Evolutionary conservation across 768 basidiomycete genomes (phyloP).

Genomic region (Leccinum rimulosum): DNA sequence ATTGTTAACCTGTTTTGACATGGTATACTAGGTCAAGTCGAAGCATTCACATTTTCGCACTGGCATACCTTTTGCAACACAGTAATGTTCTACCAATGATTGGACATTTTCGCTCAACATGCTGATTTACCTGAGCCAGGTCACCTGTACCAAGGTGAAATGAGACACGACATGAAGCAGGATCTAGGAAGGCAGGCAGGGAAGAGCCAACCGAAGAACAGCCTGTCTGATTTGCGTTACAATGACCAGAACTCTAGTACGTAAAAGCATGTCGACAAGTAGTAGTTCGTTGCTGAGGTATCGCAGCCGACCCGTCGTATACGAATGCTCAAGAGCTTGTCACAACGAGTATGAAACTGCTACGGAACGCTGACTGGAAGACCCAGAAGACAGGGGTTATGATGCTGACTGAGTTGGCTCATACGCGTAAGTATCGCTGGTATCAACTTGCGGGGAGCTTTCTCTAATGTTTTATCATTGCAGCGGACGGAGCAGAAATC

Average conservation of each 20-base stretch:
- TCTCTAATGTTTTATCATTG: background rate
- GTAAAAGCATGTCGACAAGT: background rate
- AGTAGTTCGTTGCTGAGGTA: background rate
- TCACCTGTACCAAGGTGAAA: slow-evolving; percentile 12
- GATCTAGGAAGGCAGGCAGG: slow-evolving; percentile 16
- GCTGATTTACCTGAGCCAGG: slow-evolving; percentile 8
- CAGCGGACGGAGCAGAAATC: background rate
- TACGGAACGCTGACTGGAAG: slow-evolving; percentile 12
- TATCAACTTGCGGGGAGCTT: too few species aligned
- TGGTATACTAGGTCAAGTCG: slow-evolving; percentile 16
- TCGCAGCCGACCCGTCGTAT: slow-evolving; percentile 5
- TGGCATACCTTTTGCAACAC: slow-evolving; percentile 14
- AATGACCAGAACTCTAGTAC: slow-evolving; percentile 16
- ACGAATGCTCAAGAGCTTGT: slow-evolving; percentile 14
- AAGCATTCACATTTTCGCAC: slow-evolving; percentile 26
- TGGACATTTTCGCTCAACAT: background rate
- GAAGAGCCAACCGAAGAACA: slow-evolving; percentile 12
- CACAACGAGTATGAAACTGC: slow-evolving; percentile 2
- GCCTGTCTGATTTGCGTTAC: slow-evolving; percentile 21
- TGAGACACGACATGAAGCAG: slow-evolving; percentile 13
- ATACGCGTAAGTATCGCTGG: slow-evolving; percentile 11
- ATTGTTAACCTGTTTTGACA: slow-evolving; percentile 23
- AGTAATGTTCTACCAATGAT: slow-evolving; percentile 7
- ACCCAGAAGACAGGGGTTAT: slow-evolving; percentile 21
- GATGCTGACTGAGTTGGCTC: slow-evolving; percentile 21